These are phyloP conservation scores for Holtermanniella nyarrowii DNA, from an alignment of 768 basidiomycete genomes.

Conservation along the genomic window DNA sequence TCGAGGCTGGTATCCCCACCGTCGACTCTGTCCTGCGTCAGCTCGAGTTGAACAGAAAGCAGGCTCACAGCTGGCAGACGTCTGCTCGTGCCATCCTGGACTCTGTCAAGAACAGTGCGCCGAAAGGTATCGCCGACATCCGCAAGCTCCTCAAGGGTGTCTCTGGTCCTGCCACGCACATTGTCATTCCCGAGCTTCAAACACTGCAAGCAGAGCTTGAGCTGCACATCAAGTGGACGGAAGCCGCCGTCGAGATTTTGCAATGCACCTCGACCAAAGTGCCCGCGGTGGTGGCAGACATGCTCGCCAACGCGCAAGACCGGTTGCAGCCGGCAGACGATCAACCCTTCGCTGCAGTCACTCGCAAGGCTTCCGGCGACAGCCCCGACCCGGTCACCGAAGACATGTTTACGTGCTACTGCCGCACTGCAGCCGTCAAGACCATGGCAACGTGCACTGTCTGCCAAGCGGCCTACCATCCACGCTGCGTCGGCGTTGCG, in stretches of 20 bases:
- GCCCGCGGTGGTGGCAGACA: constrained; percentile 7
- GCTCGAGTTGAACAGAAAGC: constrained; percentile 51
- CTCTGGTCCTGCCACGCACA: constrained; percentile 20
- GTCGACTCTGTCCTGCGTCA: constrained; percentile 58
- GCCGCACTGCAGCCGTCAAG: constrained; percentile 19
- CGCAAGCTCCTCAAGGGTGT: constrained; percentile 25
- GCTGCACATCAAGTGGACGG: constrained; percentile 28
- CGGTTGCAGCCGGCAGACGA: constrained; percentile 30
- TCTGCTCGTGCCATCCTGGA: constrained; percentile 20
- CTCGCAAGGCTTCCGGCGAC: not conserved
- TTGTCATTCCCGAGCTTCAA: constrained; percentile 32
- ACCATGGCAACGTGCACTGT: constrained; percentile 32
- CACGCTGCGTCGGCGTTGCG: constrained; percentile 24
- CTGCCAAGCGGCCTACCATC: constrained; percentile 34
- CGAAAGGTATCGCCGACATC: constrained; percentile 17
- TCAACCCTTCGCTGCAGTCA: not conserved
- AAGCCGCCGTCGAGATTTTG: constrained; percentile 10
- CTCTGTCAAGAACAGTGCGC: constrained; percentile 7
- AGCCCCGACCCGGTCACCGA: constrained; percentile 1
- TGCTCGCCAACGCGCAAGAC: constrained; percentile 10
- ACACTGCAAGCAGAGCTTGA: constrained; percentile 27
- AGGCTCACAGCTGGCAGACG: constrained; percentile 20
- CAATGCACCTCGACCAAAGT: constrained; percentile 7
- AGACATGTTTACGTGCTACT: constrained; percentile 28
- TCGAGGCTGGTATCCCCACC: constrained; percentile 59